Conservation (phyloP, 768 basidiomycete genomes). For the Rubroboletus satanas region DNA sequence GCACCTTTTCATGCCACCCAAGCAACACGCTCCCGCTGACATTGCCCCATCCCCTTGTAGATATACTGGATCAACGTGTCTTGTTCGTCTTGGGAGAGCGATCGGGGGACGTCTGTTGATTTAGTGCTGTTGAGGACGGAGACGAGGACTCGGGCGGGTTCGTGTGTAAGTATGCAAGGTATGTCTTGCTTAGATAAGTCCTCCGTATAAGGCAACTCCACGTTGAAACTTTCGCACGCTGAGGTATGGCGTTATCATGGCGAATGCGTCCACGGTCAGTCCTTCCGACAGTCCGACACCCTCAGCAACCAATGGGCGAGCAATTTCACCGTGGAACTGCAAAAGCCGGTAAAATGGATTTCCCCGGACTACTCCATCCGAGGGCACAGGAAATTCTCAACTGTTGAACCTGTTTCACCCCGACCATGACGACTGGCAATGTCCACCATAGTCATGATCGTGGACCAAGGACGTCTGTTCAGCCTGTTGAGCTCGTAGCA, state of each 20-base stretch:
- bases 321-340: not conserved
- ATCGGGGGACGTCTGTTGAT: slow-evolving; percentile 78
- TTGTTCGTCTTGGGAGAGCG: slow-evolving; percentile 68
- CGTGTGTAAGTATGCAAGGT: too few relatives aligned
- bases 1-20: slow-evolving; percentile 96
- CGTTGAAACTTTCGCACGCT: too few relatives aligned
- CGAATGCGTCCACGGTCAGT: slow-evolving; percentile 12
- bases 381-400: not conserved
- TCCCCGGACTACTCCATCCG: not conserved
- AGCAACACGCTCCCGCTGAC: slow-evolving; percentile 60
- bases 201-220: too few relatives aligned
- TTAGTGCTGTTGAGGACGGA: slow-evolving; percentile 94
- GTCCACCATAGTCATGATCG: not conserved
- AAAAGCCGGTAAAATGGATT: slow-evolving; percentile 8
- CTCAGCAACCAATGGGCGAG: not conserved
- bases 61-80: slow-evolving; percentile 97
- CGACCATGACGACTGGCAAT: not conserved
- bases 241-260: slow-evolving; percentile 20
- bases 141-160: slow-evolving; percentile 68
- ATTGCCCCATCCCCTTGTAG: slow-evolving; percentile 92
- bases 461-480: not conserved
- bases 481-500: slow-evolving; percentile 18
- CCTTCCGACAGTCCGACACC: too few relatives aligned
- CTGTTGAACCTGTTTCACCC: not conserved
- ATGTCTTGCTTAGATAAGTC: too few relatives aligned